Base-by-base conservation (phyloP, 1,284 basidiomycete genomes). In the Rugiboletus extremiorientalis region DNA sequence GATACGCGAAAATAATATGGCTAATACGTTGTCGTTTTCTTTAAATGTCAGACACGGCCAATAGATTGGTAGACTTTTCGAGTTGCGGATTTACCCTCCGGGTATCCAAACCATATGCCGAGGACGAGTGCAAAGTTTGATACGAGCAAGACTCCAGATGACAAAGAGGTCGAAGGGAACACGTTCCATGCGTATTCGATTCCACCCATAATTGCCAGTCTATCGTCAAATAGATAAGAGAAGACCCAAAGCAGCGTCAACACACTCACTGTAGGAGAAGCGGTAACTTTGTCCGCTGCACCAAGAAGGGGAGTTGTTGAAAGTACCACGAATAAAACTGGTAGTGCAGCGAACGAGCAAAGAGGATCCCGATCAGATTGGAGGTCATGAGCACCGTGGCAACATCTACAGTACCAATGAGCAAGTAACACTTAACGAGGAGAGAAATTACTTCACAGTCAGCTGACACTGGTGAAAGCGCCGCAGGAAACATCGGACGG, bases 281-380 rank as follows among this genome's bases (percentile, higher is more conserved):
- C 25, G 86, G 87, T 69, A 84, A 91, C 53, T 74, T 79, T 6
- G 91, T 89, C 65, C 84, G 83, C 84, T 87, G 95, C 8, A 85
- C 76, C 28, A 99, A 75, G 65, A 96, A 86, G 1, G 95, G 94
- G n/a, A 97, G 72, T 65, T 96, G 93, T 61, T 94, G 90, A 15
- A 91, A 94, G 72, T 98, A 98, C 97, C 96, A 99, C 7, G 91
- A 89, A 73, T 98, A 98, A 75, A 99, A 99, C 67, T 99, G 96
- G 72, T 98, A 99, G 72, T 99, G 96, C 53, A 99, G 76, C 18
- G 95, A 97, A n/a, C 97, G 85, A 18, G 97, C 92, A 71, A 92
- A 98, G 6, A 92, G 65, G 34, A 99, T 89, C 25, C 96, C 96
- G 59, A 98, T 88, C 50, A 99, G 73, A 69, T 98, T 99, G 18